Evolutionary conservation across 192 early-diverging fungal genomes (phyloP).

Genomic region (Allomyces arbusculus): DNA sequence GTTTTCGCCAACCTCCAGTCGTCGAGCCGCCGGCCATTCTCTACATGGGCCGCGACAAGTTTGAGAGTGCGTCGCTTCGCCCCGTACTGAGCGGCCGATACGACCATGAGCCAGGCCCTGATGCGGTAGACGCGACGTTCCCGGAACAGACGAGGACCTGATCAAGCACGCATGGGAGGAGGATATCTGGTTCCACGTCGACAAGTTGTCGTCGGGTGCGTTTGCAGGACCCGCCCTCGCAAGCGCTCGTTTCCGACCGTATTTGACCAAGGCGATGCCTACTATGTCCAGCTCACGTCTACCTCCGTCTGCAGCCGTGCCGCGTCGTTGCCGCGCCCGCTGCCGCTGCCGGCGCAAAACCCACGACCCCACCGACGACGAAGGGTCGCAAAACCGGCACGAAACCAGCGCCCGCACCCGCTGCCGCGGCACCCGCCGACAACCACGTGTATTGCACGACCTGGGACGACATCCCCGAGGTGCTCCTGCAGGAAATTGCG

Average conservation of each 20-base stretch:
- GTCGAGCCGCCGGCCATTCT: constrained; percentile 52
- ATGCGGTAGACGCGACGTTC: neutral
- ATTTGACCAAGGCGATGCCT: too few species aligned
- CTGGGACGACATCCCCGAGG: constrained; percentile 63
- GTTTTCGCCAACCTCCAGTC: constrained; percentile 14
- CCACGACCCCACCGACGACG: too few species aligned
- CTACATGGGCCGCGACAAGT: constrained; percentile 98
- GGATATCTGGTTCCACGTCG: constrained; percentile 52
- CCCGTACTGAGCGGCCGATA: neutral
- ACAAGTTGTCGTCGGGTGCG: constrained; percentile 1
- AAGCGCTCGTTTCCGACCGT: neutral
- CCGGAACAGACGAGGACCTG: constrained; percentile 54
- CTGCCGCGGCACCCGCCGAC: neutral
- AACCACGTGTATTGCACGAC: constrained; percentile 14
- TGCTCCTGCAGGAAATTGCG: constrained; percentile 60
- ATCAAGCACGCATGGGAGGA: constrained; percentile 88
- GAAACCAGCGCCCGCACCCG: neutral
- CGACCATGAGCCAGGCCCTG: neutral
- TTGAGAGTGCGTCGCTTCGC: constrained; percentile 44
- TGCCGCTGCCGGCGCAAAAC: neutral
- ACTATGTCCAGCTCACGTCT: constrained; percentile 96
- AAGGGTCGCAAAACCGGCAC: too few species aligned
- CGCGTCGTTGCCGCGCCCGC: constrained; percentile 5
- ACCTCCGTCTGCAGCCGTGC: constrained; percentile 50
- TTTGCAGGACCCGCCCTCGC: neutral